Percentiles rank a stretch among this genome's conserved stretches.
Conservation (phyloP, 1,139 yeast species). For the Debaryomyces robertsiae region DNA sequence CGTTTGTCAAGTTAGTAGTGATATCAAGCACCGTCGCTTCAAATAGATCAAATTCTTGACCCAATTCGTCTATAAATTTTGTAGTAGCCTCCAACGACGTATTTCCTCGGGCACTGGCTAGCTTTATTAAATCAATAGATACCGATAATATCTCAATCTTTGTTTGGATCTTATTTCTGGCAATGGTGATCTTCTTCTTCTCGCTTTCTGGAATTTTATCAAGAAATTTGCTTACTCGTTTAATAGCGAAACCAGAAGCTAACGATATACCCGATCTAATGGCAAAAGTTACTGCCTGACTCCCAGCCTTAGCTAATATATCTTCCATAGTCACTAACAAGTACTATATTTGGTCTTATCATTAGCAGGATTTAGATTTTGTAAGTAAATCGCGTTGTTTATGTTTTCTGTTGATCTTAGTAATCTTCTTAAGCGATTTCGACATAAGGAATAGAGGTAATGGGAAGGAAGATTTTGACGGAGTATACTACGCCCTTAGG, state of each 20-base stretch:
- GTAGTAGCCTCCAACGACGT: constrained; percentile 62
- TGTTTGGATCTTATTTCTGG: constrained; percentile 52
- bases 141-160: constrained; percentile 66
- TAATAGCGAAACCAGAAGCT: constrained; percentile 77
- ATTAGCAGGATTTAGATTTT: no score
- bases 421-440: no score
- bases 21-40: constrained; percentile 49
- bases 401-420: constrained; percentile 7
- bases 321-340: constrained; percentile 38
- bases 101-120: constrained; percentile 73
- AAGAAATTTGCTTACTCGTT: constrained; percentile 60
- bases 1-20: constrained; percentile 24
- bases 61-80: constrained; percentile 57
- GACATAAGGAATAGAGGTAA: constrained; percentile 8
- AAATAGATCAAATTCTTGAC: constrained; percentile 60
- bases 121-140: constrained; percentile 69
- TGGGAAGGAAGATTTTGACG: constrained; percentile 40
- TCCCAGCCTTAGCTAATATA: constrained; percentile 61
- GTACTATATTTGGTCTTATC: not conserved
- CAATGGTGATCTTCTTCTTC: constrained; percentile 43
- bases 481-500: constrained; percentile 49
- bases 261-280: constrained; percentile 74
- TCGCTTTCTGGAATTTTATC: constrained; percentile 64
- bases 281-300: constrained; percentile 80
- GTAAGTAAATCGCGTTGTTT: constrained; percentile 7